Conservation (phyloP, 441 rosid genomes). For the Flueggea neowawraea region DNA sequence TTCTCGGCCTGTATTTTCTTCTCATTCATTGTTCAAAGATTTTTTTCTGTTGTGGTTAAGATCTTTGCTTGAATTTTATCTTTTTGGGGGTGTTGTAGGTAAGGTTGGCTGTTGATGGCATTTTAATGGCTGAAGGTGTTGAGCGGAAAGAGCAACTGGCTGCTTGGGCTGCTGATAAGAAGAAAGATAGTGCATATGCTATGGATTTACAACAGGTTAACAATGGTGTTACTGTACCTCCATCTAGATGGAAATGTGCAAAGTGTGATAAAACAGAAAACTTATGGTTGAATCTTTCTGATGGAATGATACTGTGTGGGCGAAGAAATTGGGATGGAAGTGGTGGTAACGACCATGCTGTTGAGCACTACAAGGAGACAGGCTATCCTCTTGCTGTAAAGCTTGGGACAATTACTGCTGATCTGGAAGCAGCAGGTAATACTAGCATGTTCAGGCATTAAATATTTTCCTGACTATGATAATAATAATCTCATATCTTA, state of each 20-base stretch:
- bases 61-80: neutral
- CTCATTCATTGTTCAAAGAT: neutral
- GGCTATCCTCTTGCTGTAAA: slow-evolving; percentile 90
- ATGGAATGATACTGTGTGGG: slow-evolving; percentile 95
- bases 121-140: slow-evolving; percentile 78
- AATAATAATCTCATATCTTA: too few relatives aligned
- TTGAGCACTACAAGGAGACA: slow-evolving; percentile 84
- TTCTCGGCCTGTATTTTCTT: neutral
- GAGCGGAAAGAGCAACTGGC: slow-evolving; percentile 86
- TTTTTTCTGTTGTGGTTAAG: neutral
- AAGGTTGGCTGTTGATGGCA: slow-evolving; percentile 83
- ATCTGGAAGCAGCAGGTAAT: slow-evolving; percentile 96
- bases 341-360: slow-evolving; percentile 96
- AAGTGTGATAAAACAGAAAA: slow-evolving; percentile 92
- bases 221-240: slow-evolving; percentile 70
- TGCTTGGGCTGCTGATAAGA: slow-evolving; percentile 92
- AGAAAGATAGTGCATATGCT: slow-evolving; percentile 76
- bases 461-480: neutral
- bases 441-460: slow-evolving; percentile 15
- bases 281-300: slow-evolving; percentile 95
- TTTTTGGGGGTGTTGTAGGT: slow-evolving; percentile 41
- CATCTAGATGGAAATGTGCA: slow-evolving; percentile 86
- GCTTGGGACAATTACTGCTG: slow-evolving; percentile 95
- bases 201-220: slow-evolving; percentile 69
- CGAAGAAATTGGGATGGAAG: slow-evolving; percentile 96